Percentiles rank a stretch among this genome's conserved stretches.
Evolutionary conservation across 345 rosid species (phyloP).

Genomic region (Eucalyptus cloeziana): DNA sequence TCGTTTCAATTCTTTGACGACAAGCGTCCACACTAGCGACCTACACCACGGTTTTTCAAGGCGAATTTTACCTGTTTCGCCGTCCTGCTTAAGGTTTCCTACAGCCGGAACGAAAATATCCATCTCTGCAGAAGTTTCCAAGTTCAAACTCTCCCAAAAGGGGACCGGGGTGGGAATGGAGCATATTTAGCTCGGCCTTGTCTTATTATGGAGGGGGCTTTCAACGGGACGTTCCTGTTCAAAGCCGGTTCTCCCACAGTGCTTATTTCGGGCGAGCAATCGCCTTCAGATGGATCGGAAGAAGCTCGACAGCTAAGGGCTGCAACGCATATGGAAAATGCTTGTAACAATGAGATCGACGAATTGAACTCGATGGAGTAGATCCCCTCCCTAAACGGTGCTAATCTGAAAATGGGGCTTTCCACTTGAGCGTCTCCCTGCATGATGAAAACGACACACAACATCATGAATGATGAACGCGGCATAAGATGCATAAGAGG

Average conservation of each 20-base stretch:
- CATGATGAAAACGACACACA: not conserved
- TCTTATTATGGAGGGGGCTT: not conserved
- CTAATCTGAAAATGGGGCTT: constrained; percentile 43
- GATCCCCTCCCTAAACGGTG: constrained; percentile 34
- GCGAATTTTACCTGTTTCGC: not conserved
- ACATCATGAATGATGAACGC: not conserved
- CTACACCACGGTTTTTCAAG: not conserved
- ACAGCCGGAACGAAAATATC: not conserved
- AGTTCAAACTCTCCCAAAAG: constrained; percentile 63
- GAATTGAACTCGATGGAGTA: constrained; percentile 56
- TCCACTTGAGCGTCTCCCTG: constrained; percentile 26
- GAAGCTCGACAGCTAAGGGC: constrained; percentile 25
- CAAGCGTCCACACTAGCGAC: not conserved
- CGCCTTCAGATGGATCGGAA: constrained; percentile 7
- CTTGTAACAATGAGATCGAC: constrained; percentile 49
- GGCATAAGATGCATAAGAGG: not conserved
- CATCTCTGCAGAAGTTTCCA: not conserved
- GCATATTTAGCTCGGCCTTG: constrained; percentile 32
- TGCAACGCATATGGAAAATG: constrained; percentile 57
- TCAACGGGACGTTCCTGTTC: not conserved
- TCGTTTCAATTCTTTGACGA: not conserved
- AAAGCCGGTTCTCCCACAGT: constrained; percentile 1
- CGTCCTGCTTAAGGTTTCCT: not conserved
- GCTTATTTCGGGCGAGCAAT: constrained; percentile 2
- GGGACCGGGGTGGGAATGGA: constrained; percentile 70